phyloP scores from a whole-genome alignment of 176 grass and related monocot species.

The Bolboschoenus planiculmis region DNA sequence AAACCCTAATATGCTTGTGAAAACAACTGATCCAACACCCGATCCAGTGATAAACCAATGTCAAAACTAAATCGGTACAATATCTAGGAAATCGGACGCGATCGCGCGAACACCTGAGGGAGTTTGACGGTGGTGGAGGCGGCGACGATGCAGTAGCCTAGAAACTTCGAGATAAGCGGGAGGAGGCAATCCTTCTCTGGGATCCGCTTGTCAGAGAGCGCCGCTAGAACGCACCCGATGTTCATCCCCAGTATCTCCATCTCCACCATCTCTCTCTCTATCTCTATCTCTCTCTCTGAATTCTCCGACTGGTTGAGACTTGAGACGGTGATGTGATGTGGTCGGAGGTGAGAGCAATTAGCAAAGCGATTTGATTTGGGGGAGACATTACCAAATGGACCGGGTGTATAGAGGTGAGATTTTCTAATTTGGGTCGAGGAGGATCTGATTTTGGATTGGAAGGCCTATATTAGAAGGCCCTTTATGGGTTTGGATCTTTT shows the following conservation, averaged over 20 bases:
- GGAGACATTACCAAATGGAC: no score
- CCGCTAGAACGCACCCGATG: conserved; percentile 63
- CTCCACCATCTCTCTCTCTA: conserved; percentile 41
- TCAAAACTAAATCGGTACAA: neutral
- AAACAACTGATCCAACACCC: neutral
- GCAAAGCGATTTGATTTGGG: no score
- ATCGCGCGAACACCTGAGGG: conserved; percentile 45
- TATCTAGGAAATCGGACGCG: neutral
- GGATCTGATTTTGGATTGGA: no score
- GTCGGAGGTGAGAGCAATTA: no score
- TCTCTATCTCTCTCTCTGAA: neutral
- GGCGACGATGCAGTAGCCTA: conserved; percentile 88
- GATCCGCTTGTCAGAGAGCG: conserved; percentile 47
- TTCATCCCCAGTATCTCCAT: conserved; percentile 91
- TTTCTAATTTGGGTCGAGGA: no score
- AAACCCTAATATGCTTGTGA: neutral
- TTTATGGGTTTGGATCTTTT: no score
- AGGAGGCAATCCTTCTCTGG: conserved; percentile 74
- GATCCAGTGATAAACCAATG: neutral
- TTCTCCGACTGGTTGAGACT: neutral
- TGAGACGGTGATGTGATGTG: neutral
- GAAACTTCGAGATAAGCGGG: conserved; percentile 85
- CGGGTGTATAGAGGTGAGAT: no score
- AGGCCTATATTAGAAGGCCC: no score
- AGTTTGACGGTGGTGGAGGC: conserved; percentile 96